phyloP scores from a whole-genome alignment of 2,329 filamentous ascomycete species.

The Orbilia blumenaviensis region DNA sequence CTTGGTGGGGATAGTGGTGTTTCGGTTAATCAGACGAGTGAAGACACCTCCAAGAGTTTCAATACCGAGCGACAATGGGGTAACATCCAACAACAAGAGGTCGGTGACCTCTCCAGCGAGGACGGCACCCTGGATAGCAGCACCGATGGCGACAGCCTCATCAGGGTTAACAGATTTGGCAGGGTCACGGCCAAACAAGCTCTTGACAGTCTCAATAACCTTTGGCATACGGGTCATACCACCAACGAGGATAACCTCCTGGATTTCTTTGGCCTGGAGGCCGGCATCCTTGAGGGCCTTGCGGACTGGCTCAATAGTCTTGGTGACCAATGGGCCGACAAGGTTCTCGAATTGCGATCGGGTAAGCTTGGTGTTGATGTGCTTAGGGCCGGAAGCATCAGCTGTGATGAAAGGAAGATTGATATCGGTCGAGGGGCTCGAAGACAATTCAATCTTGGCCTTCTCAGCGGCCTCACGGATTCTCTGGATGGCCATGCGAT shows the following conservation, averaged over 20 bases:
- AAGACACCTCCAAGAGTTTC: constrained; percentile 98
- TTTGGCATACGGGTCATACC: constrained; percentile 99
- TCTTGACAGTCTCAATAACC: constrained; percentile 94
- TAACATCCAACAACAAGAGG: constrained; percentile 92
- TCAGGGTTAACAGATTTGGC: constrained; percentile 99
- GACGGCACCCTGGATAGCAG: constrained; percentile 95
- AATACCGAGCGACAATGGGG: constrained; percentile 94
- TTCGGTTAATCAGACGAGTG: constrained; percentile 97
- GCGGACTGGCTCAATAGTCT: constrained; percentile 89
- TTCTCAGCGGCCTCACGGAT: constrained; percentile 99
- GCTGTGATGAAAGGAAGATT: constrained; percentile 99
- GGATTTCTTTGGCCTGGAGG: constrained; percentile 89
- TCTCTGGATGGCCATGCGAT: constrained; percentile 99
- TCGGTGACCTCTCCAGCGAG: constrained; percentile 97
- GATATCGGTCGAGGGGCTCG: constrained; percentile 93
- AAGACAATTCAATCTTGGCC: constrained; percentile 98
- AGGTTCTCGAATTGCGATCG: constrained; percentile 92
- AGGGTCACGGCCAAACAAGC: constrained; percentile 93
- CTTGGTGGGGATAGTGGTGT: constrained; percentile 99
- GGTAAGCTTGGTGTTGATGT: constrained; percentile 96
- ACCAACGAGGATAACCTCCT: constrained; percentile 97
- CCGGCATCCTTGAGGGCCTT: constrained; percentile 97
- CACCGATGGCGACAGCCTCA: constrained; percentile 96
- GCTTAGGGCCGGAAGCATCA: constrained; percentile 92
- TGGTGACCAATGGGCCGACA: constrained; percentile 85